Evolutionary conservation across 2,329 filamentous ascomycete species (phyloP), one percentile per base, ranked within the genome.

Genomic region (Nigrograna mackinnonii): DNA sequence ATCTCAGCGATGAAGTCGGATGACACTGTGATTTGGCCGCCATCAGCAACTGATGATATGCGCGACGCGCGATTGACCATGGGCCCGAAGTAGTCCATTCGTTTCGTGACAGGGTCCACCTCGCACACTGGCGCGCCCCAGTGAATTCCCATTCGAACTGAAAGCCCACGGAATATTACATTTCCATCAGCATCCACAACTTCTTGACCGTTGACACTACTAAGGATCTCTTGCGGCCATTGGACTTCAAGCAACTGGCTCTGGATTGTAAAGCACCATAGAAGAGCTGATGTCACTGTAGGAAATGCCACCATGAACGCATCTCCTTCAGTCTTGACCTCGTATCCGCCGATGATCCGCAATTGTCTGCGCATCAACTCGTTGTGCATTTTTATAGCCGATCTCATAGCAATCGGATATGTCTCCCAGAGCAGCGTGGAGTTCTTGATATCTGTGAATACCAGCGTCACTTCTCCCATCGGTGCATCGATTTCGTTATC

Each of bases 261-360:
- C 68, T 99, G 94, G 20, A 96, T 91, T 17, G 91, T 89, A 71
- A 99, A 99, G 57, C 87, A 95, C 94, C 94, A 99, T 6, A 99
- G 79, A 36, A 99, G 74, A 4, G 94, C 94, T 6, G 91, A 94
- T 1, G 94, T 97, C 2, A 94, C 91, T 0, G 94, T 97, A 2
- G 91, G 89, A 70, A 99, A 99, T 7, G 92, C 95, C 22, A 99
- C 94, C 91, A 99, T 97, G 62, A 99, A 99, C 6, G 94, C 94
- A 71, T 99, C 94, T 55, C 94, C 94, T 89, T 99, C 94, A 14
- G 94, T 99, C 78, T 99, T 99, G 69, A 99, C 94, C 72, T 99
- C 94, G 63, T 96, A 99, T 1, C 94, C 94, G 62, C 94, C 94
- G 57, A 96, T 95, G 50, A 91, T 86, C 37, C 94, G 85, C 55